phyloP scores from a whole-genome alignment of 1,139 yeast genomes.

The Torulaspora globosa region DNA sequence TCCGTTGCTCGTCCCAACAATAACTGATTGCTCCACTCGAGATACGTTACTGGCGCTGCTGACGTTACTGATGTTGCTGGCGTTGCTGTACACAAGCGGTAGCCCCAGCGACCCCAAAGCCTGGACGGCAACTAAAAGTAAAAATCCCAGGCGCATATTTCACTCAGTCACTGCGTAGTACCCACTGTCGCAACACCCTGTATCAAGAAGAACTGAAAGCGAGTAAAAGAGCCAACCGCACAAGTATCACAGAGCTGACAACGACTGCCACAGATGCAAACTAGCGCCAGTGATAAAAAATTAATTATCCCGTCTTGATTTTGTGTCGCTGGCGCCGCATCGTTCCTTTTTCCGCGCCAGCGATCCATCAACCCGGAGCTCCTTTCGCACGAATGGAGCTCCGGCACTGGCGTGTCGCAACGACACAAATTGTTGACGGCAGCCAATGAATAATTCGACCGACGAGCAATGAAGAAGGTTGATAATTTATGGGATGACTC shows the following conservation, averaged over 20 bases:
- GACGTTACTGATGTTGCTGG: background rate
- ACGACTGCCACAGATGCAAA: background rate
- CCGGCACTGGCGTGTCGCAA: background rate
- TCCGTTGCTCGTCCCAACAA: background rate
- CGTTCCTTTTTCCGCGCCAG: constrained; percentile 1
- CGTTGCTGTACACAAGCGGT: background rate
- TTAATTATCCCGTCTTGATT: background rate
- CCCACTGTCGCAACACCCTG: no score
- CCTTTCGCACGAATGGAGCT: constrained; percentile 6
- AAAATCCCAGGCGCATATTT: background rate
- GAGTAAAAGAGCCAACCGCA: background rate
- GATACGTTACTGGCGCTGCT: no score
- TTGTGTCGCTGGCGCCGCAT: constrained; percentile 6
- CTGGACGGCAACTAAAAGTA: background rate
- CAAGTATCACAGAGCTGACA: background rate
- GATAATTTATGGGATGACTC: background rate
- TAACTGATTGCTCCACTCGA: background rate
- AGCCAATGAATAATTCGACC: constrained; percentile 1
- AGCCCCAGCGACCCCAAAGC: background rate
- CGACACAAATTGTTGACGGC: constrained; percentile 1
- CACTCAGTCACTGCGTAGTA: background rate
- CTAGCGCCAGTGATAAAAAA: background rate
- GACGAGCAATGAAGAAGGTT: background rate
- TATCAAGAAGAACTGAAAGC: no score
- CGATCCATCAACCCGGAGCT: constrained; percentile 4